Evolutionary conservation across 2,329 filamentous ascomycete species (phyloP), one percentile per base, ranked within the genome.

Genomic region (Lachnellula cervina): DNA sequence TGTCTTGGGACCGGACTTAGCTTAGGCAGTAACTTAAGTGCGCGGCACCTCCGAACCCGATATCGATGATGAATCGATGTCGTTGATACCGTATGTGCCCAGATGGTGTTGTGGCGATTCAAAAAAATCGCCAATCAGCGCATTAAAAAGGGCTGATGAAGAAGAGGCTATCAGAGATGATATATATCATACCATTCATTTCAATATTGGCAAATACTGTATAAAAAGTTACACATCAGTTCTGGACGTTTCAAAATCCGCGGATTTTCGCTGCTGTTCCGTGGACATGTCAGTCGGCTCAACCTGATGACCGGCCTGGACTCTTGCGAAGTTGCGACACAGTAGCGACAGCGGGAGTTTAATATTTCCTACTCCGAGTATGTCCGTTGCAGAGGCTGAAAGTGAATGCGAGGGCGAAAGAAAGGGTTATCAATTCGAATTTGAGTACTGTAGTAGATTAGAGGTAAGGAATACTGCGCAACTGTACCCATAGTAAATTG

Each of bases 1-100:
- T 38, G 55, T 55, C 21, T 47, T 45, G 44, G 32, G 17, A 11
- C 17, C 59, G 62, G 64, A 62, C 50, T 66, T 64, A 64, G 52
- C 50, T 66, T 64, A 64, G 52, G 58, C 46, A 52, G 35, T 32
- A 11, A n/a, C 21, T 32, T 32, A 28, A 51, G 25, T 44, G 25
- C 53, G n/a, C 8, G 11, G 19, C 19, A 44, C 42, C 16, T n/a
- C 19, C 13, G 42, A 6, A 28, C 25, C 16, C 46, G 32, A 28
- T 21, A 38, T 53, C 53, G 46, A 56, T 55, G 56, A 58, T 49
- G 40, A 43, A n/a, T 11, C 34, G 34, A 11, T 11, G 37, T 11
- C 34, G 34, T 4, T 11, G 37, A 32, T 32, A 32, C 9, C 9
- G 28, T 28, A 23, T 28, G 28, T 28, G 9, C 28, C 9, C 9